Evolutionary conservation across 106 monocot genomes (phyloP), one percentile per base, ranked within the genome.

Genomic region (Hemerocallis citrina): DNA sequence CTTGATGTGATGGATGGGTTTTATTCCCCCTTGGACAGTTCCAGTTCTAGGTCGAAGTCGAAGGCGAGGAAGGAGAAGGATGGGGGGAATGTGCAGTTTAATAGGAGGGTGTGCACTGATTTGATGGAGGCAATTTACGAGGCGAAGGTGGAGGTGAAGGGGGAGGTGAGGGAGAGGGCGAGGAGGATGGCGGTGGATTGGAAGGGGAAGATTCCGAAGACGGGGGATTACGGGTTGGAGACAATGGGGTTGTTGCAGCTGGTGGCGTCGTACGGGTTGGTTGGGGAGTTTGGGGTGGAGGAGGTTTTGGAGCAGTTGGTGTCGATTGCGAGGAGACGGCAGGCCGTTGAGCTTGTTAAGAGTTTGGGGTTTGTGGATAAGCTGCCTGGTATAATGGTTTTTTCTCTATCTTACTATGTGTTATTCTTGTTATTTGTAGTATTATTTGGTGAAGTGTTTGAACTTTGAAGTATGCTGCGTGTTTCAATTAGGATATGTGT

Each of bases 241-340:
- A 70, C 40, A 6, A 19, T 68, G 27, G 76, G 41, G 6, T 88
- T 83, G 22, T 68, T 88, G 71, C 69, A 82, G 72, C 76, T 88
- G 20, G 15, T 88, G 24, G 68, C 58, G 2, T 16, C 76, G 0
- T 88, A 43, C 58, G 39, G 37, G 12, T 43, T 88, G 52, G 62
- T 55, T 5, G 33, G 55, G 0, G 78, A 75, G 32, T 88, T 79
- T 45, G 55, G 70, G 0, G 27, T 56, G 7, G 64, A 76, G 24
- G 69, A 79, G 25, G 25, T 88, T 6, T 21, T 82, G 27, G 72
- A 88, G n/a, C 45, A 76, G 13, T 52, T 88, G 15, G 30, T 79
- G 17, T 49, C 56, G 0, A 28, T 82, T 7, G 43, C 78, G 0
- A 55, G 71, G 33, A 72, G 73, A 63, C 76, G 71, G 50, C 72